Evolutionary conservation across 1,139 yeast genomes (phyloP).

Genomic region (Hanseniaspora gamundiae): DNA sequence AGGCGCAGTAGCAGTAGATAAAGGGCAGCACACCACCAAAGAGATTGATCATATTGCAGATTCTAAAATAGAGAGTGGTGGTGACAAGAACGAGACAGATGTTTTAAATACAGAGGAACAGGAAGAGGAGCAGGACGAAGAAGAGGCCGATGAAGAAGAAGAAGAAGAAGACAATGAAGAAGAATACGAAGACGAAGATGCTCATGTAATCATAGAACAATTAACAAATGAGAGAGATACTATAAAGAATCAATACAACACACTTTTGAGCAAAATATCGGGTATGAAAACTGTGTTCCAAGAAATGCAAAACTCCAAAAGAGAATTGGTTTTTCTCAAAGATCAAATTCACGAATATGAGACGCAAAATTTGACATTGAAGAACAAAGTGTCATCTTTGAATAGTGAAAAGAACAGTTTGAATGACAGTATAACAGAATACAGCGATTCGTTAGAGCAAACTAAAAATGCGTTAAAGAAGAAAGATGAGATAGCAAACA

Average conservation of each 20-base stretch:
- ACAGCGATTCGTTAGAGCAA: slow-evolving; percentile 25
- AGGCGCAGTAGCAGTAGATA: too few species aligned
- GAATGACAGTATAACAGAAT: slow-evolving; percentile 35
- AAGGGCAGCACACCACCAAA: too few species aligned
- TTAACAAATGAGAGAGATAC: slow-evolving; percentile 50
- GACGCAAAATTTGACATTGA: slow-evolving; percentile 26
- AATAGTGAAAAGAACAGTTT: slow-evolving; percentile 28
- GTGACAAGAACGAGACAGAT: slow-evolving; percentile 4
- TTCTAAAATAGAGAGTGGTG: slow-evolving; percentile 6
- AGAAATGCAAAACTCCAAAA: slow-evolving; percentile 66
- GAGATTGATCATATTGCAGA: too few species aligned
- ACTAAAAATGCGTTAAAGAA: slow-evolving; percentile 37
- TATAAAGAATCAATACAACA: slow-evolving; percentile 60
- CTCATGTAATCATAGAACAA: slow-evolving; percentile 27
- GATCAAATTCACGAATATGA: slow-evolving; percentile 29
- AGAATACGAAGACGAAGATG: slow-evolving; percentile 8
- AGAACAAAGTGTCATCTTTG: slow-evolving; percentile 20
- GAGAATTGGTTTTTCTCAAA: slow-evolving; percentile 51
- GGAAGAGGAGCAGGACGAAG: slow-evolving; percentile 10
- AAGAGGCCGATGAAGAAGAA: slow-evolving; percentile 7
- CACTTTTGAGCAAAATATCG: slow-evolving; percentile 60
- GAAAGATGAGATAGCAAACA: slow-evolving; percentile 14
- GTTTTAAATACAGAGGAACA: slow-evolving; percentile 9
- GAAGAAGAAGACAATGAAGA: slow-evolving; percentile 9
- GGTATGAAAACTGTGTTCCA: slow-evolving; percentile 68